Base-by-base conservation (phyloP, 202 grass and related monocot species). In the Bolboschoenoplectus hybrid region DNA sequence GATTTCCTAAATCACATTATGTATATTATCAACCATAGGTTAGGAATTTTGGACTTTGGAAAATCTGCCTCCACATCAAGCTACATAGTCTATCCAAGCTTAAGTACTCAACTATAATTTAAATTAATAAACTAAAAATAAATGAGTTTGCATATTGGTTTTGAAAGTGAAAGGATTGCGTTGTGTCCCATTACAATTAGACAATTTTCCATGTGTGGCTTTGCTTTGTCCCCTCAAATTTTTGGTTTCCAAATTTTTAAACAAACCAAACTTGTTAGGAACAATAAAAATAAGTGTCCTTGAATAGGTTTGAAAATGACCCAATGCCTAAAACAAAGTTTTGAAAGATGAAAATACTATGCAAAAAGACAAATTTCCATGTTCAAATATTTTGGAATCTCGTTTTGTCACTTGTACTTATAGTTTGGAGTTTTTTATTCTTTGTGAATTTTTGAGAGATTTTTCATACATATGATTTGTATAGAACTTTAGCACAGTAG, bases 131-230 rank as follows among this genome's bases (percentile, higher is more conserved):
- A 26, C 26, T 26, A 26, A 26, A 26, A 26, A 26, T 26, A 82
- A 71, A 62, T 11, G 26, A 32, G 2, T 66, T 82, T 67, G 35
- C 63, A 55, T 70, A 80, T 52, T 51, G 85, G 71, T 56, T 50
- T 43, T 73, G 92, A 94, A 47, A 92, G 89, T 88, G 94, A 97
- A 89, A 89, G 78, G 85, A 91, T 91, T 57, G 84, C 90, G 94
- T 89, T 78, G 60, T 97, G 94, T 94, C 92, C 92, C 71, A 75
- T 85, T 63, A 92, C 87, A 62, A 75, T 85, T 87, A 86, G 90
- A 72, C 94, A 97, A 17, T 67, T 4, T 65, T 60, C 81, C 79
- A 50, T 90, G 85, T 85, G 90, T 79, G 92, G 84, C 72, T 88
- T 84, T 84, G 35, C 83, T 47, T 55, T 85, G 91, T 93, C 87